Conservation (phyloP, 352 stramenopile genomes). For the Phytophthora fragariaefolia region DNA sequence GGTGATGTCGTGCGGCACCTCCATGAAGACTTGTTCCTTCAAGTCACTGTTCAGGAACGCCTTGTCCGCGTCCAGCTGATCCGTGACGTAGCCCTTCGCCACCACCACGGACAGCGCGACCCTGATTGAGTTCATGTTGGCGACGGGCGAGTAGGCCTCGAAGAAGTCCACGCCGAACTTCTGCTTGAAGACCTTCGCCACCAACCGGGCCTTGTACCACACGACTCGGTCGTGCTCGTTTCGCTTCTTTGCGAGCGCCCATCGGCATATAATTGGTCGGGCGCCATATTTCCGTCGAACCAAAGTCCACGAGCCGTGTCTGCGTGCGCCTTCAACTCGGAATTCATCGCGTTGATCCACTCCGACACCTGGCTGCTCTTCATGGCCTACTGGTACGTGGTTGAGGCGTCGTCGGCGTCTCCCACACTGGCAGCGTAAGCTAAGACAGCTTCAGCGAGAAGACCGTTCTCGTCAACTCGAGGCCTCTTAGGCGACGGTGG, state of each 20-base stretch:
- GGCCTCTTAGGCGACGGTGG: conserved; percentile 10
- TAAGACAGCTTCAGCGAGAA: conserved; percentile 6
- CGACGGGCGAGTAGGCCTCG: neutral
- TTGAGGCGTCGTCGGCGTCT: neutral
- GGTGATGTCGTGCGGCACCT: neutral
- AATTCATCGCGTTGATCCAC: conserved; percentile 9
- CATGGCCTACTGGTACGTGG: conserved; percentile 7
- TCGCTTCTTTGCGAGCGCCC: neutral
- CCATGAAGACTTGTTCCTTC: neutral
- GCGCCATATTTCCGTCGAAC: neutral
- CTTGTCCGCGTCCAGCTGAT: neutral
- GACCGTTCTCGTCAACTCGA: conserved; percentile 4
- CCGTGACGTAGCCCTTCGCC: neutral
- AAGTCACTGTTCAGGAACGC: neutral
- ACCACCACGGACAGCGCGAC: neutral
- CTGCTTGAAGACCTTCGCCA: neutral
- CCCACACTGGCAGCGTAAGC: neutral
- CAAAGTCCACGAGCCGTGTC: conserved; percentile 4
- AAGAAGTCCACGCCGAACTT: neutral
- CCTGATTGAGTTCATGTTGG: conserved; percentile 1
- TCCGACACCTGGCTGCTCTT: neutral
- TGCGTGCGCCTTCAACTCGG: conserved; percentile 6
- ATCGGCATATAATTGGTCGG: neutral
- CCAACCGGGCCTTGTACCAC: neutral
- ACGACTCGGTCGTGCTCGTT: neutral